Percentiles rank a stretch among this genome's conserved stretches.
Conservation (phyloP, 179 eudicot genomes). For the Patellifolia procumbens region DNA sequence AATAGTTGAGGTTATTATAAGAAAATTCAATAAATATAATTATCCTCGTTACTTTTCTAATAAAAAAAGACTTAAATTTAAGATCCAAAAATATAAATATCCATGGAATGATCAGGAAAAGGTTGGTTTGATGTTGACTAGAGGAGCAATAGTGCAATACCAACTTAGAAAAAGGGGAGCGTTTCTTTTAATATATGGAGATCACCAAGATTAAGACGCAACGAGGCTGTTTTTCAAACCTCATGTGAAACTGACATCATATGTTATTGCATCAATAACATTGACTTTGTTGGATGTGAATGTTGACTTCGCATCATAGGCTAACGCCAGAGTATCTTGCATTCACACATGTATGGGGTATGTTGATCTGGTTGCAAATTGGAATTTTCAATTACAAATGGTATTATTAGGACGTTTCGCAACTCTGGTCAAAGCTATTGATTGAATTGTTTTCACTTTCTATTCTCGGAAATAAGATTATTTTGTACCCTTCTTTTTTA, state of each 20-base stretch:
- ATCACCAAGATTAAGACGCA: conserved; percentile 9
- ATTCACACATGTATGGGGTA: conserved; percentile 19
- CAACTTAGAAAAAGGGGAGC: not conserved
- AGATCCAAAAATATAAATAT: not conserved
- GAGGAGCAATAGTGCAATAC: not conserved
- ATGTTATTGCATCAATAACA: conserved; percentile 15
- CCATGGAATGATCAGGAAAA: not conserved
- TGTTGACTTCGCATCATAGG: conserved; percentile 9
- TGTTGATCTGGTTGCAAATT: no score
- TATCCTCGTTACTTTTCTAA: no score
- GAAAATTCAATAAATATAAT: no score
- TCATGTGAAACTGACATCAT: conserved; percentile 3
- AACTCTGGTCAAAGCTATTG: conserved; percentile 13
- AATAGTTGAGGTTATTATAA: no score
- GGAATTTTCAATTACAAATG: not conserved
- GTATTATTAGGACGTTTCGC: not conserved
- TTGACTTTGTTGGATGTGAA: conserved; percentile 10
- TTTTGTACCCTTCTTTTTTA: not conserved
- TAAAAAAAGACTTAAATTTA: no score
- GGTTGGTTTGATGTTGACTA: conserved; percentile 15
- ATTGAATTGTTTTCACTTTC: not conserved
- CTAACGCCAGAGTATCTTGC: not conserved
- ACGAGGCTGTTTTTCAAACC: conserved; percentile 1
- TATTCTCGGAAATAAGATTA: not conserved
- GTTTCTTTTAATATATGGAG: not conserved